Evolutionary conservation across 495 filamentous ascomycete genomes (phyloP).

Genomic region (Tetracladium marchalianum): DNA sequence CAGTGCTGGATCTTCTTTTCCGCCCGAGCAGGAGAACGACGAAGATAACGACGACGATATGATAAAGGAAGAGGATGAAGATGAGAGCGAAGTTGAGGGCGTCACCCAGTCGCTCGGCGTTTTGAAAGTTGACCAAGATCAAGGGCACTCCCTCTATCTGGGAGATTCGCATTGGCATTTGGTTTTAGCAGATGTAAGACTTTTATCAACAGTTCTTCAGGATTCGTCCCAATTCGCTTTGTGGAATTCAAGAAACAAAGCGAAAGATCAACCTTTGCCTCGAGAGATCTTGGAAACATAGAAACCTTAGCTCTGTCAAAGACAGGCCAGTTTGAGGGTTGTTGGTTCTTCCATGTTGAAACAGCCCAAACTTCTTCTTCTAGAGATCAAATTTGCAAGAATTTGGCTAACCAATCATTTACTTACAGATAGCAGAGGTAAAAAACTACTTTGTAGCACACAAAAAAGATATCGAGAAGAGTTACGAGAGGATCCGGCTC

Average conservation of each 20-base stretch:
- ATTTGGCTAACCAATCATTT: constrained; percentile 9
- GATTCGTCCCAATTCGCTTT: no score
- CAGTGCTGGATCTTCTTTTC: constrained; percentile 13
- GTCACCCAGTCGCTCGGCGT: constrained; percentile 77
- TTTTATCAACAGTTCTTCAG: not conserved
- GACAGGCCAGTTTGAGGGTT: not conserved
- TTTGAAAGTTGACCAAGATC: constrained; percentile 76
- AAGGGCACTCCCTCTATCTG: constrained; percentile 71
- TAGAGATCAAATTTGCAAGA: not conserved
- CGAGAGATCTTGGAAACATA: no score
- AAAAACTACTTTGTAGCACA: constrained; percentile 69
- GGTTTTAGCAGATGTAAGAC: constrained; percentile 66
- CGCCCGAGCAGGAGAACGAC: constrained; percentile 23
- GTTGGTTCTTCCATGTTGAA: not conserved
- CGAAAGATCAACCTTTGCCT: not conserved
- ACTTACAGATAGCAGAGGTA: constrained; percentile 74
- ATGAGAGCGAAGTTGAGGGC: constrained; percentile 77
- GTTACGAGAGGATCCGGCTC: constrained; percentile 54
- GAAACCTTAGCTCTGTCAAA: no score
- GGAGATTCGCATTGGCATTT: constrained; percentile 87
- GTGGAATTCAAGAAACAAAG: not conserved
- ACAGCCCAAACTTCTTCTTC: not conserved
- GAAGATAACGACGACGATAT: constrained; percentile 49
- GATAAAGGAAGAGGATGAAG: constrained; percentile 41
- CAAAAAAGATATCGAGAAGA: constrained; percentile 45